Base-by-base conservation (phyloP, 1,139 yeast genomes). In the Torulaspora pretoriensis region DNA sequence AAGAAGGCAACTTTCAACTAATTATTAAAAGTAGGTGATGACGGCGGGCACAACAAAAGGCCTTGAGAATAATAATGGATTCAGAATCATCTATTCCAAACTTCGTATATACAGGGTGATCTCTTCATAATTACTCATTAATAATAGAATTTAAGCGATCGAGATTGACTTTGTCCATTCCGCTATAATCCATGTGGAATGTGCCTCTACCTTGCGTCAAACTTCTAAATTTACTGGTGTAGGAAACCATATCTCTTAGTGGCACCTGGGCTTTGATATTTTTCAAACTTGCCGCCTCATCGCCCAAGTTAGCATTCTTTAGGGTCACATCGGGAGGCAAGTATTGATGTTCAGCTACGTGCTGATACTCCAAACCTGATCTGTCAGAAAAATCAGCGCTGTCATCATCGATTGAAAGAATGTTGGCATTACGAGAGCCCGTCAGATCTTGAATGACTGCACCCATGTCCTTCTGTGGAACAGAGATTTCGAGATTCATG, bases 121-220 rank as follows among this genome's bases (percentile, higher is more conserved):
- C 14, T 6, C 3, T 14, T 5, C 9, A 12, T 16, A 16, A 10
- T 13, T 23, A 38, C 22, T 45, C 55, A 7, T 61, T 64, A 38
- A 70, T 44, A 30, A 74, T 68, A 39, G 64, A 62, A n/a, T 58
- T 58, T 16, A 76, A 60, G 43, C 86, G 64, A 10, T 79, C 77
- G 16, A 62, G 62, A 1, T 74, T 68, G 1, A 81, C 80, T 45
- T 78, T 67, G 54, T 80, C 79, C 83, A 88, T 89, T 2, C 89
- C 86, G 41, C 73, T 66, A 53, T 83, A 85, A 16, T 77, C 75
- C 95, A 89, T 86, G 51, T 81, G 80, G 61, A 86, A 88, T 1
- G 81, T 77, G 2, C 94, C 96, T 42, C 96, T 73, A 1, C 98
- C 98, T 60, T 88, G 90, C 0, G 97, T 90, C 56, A 89, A 70